phyloP scores from a whole-genome alignment of 176 grass and related monocot genomes.

The Melocanna baccifera region DNA sequence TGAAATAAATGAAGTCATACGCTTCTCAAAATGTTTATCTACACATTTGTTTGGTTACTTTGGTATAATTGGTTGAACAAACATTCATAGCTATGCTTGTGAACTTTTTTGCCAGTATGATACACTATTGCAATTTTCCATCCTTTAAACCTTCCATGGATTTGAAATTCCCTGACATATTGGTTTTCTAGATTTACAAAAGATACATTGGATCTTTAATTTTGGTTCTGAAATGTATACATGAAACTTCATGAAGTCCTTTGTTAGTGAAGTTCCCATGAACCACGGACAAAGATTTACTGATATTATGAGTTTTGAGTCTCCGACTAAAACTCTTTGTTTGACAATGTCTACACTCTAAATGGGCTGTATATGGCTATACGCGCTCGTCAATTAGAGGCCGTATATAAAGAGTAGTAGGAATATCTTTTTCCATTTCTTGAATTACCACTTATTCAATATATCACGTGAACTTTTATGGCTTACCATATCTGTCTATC shows the following conservation, averaged over 20 bases:
- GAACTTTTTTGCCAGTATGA: background rate
- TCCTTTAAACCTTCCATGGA: slow-evolving; percentile 15
- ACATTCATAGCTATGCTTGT: background rate
- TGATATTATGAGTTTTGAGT: slow-evolving; percentile 2
- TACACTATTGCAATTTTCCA: background rate
- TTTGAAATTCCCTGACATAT: background rate
- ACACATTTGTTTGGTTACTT: slow-evolving; percentile 7
- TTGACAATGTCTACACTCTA: slow-evolving; percentile 3
- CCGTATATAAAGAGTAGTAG: background rate
- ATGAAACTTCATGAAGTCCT: background rate
- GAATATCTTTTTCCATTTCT: background rate
- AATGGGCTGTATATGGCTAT: background rate
- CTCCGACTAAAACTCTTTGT: background rate
- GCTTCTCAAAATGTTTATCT: background rate
- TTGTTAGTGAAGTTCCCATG: background rate
- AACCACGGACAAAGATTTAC: background rate
- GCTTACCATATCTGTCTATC: background rate
- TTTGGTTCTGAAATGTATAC: background rate
- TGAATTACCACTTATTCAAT: slow-evolving; percentile 12
- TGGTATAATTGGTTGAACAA: slow-evolving; percentile 2
- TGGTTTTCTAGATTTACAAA: background rate
- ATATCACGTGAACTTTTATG: background rate
- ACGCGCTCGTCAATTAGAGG: background rate
- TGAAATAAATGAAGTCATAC: background rate
- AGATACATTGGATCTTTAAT: background rate